Conservation (phyloP, 1,284 basidiomycete species). For the Tranzscheliella williamsii region DNA sequence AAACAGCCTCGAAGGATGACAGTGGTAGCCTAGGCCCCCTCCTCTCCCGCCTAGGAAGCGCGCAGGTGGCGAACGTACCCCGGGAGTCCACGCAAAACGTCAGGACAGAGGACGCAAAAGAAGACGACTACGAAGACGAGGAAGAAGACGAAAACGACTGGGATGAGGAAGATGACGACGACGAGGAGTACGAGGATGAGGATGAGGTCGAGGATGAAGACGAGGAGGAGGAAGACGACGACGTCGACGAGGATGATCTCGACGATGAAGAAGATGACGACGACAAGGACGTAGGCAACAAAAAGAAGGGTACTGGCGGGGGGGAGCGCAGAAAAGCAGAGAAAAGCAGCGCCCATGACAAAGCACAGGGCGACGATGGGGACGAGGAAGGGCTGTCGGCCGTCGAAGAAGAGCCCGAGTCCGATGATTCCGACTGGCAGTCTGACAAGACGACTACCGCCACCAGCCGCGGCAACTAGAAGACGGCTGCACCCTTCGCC, state of each 20-base stretch:
- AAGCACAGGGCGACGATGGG: slow-evolving; percentile 65
- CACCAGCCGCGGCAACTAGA: too few species aligned
- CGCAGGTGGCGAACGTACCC: too few species aligned
- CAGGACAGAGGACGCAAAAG: too few species aligned
- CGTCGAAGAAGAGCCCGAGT: slow-evolving; percentile 38
- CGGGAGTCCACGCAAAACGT: too few species aligned
- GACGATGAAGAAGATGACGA: slow-evolving; percentile 58
- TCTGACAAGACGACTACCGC: too few species aligned
- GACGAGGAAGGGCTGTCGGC: slow-evolving; percentile 36
- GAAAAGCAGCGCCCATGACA: slow-evolving; percentile 1
- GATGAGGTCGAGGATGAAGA: slow-evolving; percentile 62
- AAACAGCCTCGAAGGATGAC: too few species aligned
- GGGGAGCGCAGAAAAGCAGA: neutral
- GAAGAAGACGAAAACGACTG: slow-evolving; percentile 58
- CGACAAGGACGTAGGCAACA: slow-evolving; percentile 28
- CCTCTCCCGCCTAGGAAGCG: too few species aligned
- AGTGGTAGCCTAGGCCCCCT: too few species aligned
- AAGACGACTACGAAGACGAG: slow-evolving; percentile 1
- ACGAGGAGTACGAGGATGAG: slow-evolving; percentile 61
- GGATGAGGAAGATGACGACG: slow-evolving; percentile 68
- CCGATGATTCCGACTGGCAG: too few species aligned
- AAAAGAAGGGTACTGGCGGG: slow-evolving; percentile 36
- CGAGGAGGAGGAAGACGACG: slow-evolving; percentile 67
- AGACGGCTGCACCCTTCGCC: too few species aligned
- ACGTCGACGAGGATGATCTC: slow-evolving; percentile 57